A percentile compares a stretch with the other conserved stretches of the same genome.
These are phyloP conservation scores for Globisporangium heterothallicum DNA, from an alignment of 352 stramenopile species.

Conservation along the genomic window DNA sequence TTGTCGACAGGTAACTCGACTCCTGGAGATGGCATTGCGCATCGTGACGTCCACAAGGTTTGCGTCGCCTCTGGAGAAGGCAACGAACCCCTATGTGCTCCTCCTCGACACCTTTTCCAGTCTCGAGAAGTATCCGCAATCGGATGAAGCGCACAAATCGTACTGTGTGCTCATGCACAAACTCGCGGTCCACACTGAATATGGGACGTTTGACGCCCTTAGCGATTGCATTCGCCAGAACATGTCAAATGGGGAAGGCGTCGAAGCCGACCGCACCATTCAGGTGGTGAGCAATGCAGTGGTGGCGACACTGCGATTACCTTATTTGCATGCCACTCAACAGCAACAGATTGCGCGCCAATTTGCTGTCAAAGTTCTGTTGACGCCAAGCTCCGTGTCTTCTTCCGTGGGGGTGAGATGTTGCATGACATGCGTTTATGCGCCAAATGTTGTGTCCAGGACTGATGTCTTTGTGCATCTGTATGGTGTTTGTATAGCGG, in stretches of 20 bases:
- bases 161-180: conserved; percentile 22
- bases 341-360: conserved; percentile 6
- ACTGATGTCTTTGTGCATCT: not conserved
- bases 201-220: conserved; percentile 28
- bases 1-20: conserved; percentile 18
- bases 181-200: conserved; percentile 19
- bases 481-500: not conserved
- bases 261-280: conserved; percentile 20
- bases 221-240: conserved; percentile 24
- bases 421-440: not conserved
- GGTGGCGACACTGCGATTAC: conserved; percentile 15
- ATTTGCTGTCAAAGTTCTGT: conserved; percentile 28
- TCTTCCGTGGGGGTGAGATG: conserved; percentile 17
- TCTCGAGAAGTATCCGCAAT: conserved; percentile 20
- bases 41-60: conserved; percentile 21
- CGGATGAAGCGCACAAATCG: conserved; percentile 11
- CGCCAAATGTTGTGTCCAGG: not conserved
- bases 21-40: conserved; percentile 40
- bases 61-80: conserved; percentile 13
- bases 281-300: conserved; percentile 23
- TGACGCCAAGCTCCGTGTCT: conserved; percentile 18
- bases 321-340: conserved; percentile 3
- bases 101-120: conserved; percentile 43
- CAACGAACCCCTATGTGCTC: conserved; percentile 40
- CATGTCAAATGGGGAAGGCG: conserved; percentile 3